Evolutionary conservation across 352 stramenopile species (phyloP).

Genomic region (Phytophthora meadii): DNA sequence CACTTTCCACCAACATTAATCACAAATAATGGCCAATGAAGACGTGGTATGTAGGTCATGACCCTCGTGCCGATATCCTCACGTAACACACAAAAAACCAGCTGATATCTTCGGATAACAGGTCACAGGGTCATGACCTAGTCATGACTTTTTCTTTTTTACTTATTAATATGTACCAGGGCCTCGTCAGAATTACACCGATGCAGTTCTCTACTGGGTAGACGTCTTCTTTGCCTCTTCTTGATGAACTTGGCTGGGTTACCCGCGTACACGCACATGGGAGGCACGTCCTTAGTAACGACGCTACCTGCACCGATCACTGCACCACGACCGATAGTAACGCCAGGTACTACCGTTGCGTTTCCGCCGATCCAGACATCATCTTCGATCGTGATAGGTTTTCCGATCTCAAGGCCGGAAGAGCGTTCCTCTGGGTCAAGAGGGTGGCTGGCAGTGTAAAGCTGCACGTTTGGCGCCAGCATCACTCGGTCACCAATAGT

Average conservation of each 20-base stretch:
- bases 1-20: too few relatives aligned
- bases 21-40: too few relatives aligned
- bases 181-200: too few relatives aligned
- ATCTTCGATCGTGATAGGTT: slow-evolving; percentile 78
- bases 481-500: slow-evolving; percentile 75
- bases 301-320: slow-evolving; percentile 81
- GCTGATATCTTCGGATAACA: too few relatives aligned
- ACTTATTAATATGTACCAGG: too few relatives aligned
- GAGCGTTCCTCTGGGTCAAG: slow-evolving; percentile 51
- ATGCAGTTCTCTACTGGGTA: neutral
- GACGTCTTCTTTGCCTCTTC: slow-evolving; percentile 19
- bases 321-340: slow-evolving; percentile 64
- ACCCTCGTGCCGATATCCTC: too few relatives aligned
- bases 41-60: too few relatives aligned
- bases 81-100: too few relatives aligned
- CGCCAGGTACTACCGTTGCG: slow-evolving; percentile 62
- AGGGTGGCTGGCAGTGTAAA: slow-evolving; percentile 83
- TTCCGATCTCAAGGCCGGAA: slow-evolving; percentile 53
- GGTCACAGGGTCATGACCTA: too few relatives aligned
- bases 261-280: slow-evolving; percentile 64
- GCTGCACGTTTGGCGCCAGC: slow-evolving; percentile 70
- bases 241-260: slow-evolving; percentile 83
- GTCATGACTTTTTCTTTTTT: neutral
- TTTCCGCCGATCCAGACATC: slow-evolving; percentile 86
- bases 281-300: slow-evolving; percentile 81